Evolutionary conservation across 257 asterid genomes (phyloP), one percentile per base, ranked within the genome.

Genomic region (Rehmannia glutinosa): DNA sequence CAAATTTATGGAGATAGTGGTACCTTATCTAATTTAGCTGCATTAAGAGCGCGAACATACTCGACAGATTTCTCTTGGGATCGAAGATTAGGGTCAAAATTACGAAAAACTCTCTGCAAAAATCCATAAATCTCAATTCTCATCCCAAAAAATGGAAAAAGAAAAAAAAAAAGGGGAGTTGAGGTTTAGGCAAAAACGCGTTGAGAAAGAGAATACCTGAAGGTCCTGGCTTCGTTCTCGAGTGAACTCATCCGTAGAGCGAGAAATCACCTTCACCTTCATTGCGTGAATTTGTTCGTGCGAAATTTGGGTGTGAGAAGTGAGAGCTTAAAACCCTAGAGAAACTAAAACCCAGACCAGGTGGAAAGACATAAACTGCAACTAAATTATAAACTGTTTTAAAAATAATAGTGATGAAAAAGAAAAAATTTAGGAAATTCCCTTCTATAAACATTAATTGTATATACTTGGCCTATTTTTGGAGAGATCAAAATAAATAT

Each of bases 141-240:
- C 69, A 25, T 0, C 49, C 50, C 8, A 1, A 59, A 53, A 47
- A 23, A 13, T 33, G n/a, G 52, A 50, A 42, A 43, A 21, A 1
- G 19, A 13, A 7, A 49, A 50, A 42, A 51, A 28, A 1, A 25
- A 13, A 7, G 43, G 1, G 17, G 10, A 15, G 32, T 8, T 3
- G n/a, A 10, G 20, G 10, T 25, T 43, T 3, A 19, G 17, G 61
- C 16, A 59, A 53, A 56, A 28, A 19, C n/a, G 62, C 20, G 19
- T 39, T 33, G 30, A 63, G 55, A 50, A 47, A 38, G 25, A 30
- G 16, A 43, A 27, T 73, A 90, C 97, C 96, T 92, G 98, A 62
- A 93, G 96, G 75, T 93, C 98, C 70, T 87, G 89, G 81, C 98
- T 93, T 64, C 99, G 85, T 81, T 90, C 98, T 13, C 97, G 93